phyloP scores from a whole-genome alignment of 352 stramenopile genomes.

The Phytophthora foliorum region DNA sequence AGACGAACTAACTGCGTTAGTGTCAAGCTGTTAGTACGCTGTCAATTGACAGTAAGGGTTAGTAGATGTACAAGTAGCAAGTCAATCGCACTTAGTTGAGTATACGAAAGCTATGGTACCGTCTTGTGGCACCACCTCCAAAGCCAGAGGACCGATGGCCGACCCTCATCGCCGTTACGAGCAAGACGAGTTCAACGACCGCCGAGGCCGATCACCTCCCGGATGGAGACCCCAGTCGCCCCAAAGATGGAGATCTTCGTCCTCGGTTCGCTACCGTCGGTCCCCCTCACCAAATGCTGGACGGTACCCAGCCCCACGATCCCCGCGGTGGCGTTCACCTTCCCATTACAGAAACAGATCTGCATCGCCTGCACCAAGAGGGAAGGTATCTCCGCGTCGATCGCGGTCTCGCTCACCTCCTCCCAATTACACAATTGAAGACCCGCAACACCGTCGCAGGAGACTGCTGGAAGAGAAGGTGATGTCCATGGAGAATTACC shows the following conservation, averaged over 20 bases:
- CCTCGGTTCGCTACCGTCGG: not conserved
- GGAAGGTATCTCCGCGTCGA: constrained; percentile 15
- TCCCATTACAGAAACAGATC: constrained; percentile 20
- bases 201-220: constrained; percentile 2
- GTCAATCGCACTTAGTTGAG: constrained; percentile 32
- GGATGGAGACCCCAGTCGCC: constrained; percentile 3
- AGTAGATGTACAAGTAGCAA: too few relatives aligned
- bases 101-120: too few relatives aligned
- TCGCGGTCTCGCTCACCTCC: constrained; percentile 23
- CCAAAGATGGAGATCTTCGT: constrained; percentile 2
- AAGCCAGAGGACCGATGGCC: constrained; percentile 8
- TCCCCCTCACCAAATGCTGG: constrained; percentile 6
- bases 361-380: constrained; percentile 13
- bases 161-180: constrained; percentile 24
- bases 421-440: constrained; percentile 15
- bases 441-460: constrained; percentile 8
- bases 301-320: constrained; percentile 7
- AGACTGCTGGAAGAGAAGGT: constrained; percentile 26
- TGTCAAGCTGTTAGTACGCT: too few relatives aligned
- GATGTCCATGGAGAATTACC: constrained; percentile 27
- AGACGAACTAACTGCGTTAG: too few relatives aligned
- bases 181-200: constrained; percentile 3
- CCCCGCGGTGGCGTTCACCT: constrained; percentile 15
- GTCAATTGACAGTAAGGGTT: too few relatives aligned
- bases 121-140: not conserved